Evolutionary conservation across 2,329 filamentous ascomycete genomes (phyloP).

Genomic region (Trichoderma citrinoviride): DNA sequence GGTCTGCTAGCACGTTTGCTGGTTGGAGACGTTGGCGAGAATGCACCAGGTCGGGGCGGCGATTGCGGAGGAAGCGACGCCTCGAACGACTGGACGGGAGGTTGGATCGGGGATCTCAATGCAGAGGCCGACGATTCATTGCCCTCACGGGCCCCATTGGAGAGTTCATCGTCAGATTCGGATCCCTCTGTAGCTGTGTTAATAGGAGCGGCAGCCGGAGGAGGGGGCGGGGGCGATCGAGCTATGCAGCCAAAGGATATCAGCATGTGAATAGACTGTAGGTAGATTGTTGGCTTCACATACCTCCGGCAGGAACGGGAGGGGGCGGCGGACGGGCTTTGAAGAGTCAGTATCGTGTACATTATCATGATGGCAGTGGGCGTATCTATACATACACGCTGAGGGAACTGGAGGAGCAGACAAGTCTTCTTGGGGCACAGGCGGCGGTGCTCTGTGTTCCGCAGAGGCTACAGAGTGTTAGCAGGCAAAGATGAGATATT

Average conservation of each 20-base stretch:
- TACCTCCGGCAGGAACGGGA: slow-evolving; percentile 17
- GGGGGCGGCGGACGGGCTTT: slow-evolving; percentile 20
- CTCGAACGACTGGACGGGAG: slow-evolving; percentile 28
- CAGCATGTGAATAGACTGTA: slow-evolving; percentile 27
- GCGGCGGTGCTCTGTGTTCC: slow-evolving; percentile 39
- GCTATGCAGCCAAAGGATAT: slow-evolving; percentile 42
- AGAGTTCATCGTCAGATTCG: slow-evolving; percentile 85
- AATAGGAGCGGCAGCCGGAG: slow-evolving; percentile 50
- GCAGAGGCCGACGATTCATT: slow-evolving; percentile 30
- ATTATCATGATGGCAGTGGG: background rate
- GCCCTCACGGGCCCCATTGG: slow-evolving; percentile 49
- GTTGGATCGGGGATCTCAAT: slow-evolving; percentile 40
- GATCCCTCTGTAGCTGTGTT: slow-evolving; percentile 74
- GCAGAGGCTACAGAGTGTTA: slow-evolving; percentile 34
- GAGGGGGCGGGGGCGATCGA: slow-evolving; percentile 55
- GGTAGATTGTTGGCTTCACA: background rate
- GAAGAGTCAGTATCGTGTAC: background rate
- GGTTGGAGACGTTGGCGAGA: slow-evolving; percentile 47
- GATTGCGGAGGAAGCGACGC: slow-evolving; percentile 32
- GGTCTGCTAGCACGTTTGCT: slow-evolving; percentile 56
- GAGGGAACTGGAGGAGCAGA: slow-evolving; percentile 57
- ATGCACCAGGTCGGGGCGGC: slow-evolving; percentile 39
- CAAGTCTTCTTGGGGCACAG: slow-evolving; percentile 51
- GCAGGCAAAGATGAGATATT: background rate
- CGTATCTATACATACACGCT: slow-evolving; percentile 52